A percentile compares a stretch with the other conserved stretches of the same genome.
phyloP scores from a whole-genome alignment of 2,329 filamentous ascomycete species.

The Colletotrichum sp. region DNA sequence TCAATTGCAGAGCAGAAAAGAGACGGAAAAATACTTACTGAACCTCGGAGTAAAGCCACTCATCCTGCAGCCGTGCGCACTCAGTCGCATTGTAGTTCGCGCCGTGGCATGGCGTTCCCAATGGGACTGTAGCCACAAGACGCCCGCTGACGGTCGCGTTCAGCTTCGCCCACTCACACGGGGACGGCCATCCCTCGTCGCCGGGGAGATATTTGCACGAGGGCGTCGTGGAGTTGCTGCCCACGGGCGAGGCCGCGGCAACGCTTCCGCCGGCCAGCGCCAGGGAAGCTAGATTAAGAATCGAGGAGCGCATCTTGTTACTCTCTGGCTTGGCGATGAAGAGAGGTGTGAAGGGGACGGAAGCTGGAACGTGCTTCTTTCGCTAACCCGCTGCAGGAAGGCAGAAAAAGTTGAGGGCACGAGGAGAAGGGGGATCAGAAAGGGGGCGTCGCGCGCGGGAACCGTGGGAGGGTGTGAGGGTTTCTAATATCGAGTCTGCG shows the following conservation, averaged over 20 bases:
- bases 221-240: background rate
- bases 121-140: constrained; percentile 8
- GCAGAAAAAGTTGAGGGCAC: background rate
- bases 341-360: background rate
- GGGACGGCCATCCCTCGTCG: constrained; percentile 11
- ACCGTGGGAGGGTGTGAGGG: background rate
- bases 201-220: constrained; percentile 18
- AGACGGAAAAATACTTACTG: background rate
- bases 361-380: background rate
- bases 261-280: background rate
- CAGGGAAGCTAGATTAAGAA: background rate
- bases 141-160: constrained; percentile 14
- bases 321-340: background rate
- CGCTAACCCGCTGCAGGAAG: background rate
- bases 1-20: background rate
- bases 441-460: background rate
- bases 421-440: background rate
- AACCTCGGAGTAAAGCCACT: constrained; percentile 15
- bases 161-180: constrained; percentile 7
- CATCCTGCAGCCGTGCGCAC: constrained; percentile 11
- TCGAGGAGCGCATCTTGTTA: background rate
- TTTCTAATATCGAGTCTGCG: constrained; percentile 3
- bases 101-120: constrained; percentile 12
- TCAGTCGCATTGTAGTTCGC: constrained; percentile 6
- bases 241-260: background rate